Evolutionary conservation across 768 basidiomycete genomes (phyloP).

Genomic region (Termitomyces sp.): DNA sequence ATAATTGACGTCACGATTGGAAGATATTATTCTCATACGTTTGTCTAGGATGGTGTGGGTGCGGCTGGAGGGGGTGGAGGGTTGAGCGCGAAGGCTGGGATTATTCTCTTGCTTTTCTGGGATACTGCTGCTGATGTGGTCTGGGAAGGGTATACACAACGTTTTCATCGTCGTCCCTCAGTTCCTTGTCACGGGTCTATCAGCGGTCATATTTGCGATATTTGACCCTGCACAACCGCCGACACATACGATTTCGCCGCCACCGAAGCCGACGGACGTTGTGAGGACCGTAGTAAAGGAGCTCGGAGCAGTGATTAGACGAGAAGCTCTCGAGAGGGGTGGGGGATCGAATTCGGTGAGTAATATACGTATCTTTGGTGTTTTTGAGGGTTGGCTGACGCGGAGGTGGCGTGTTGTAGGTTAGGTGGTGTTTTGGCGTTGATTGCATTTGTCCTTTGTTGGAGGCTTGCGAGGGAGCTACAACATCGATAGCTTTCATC

Average conservation of each 20-base stretch:
- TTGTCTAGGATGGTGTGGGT: too few species aligned
- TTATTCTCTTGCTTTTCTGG: too few species aligned
- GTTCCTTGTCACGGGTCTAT: slow-evolving; percentile 85
- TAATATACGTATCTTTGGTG: background rate
- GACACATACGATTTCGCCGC: slow-evolving; percentile 2
- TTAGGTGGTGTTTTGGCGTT: slow-evolving; percentile 56
- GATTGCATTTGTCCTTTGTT: slow-evolving; percentile 54
- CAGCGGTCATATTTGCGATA: slow-evolving; percentile 83
- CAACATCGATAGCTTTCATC: slow-evolving; percentile 33
- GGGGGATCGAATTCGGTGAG: slow-evolving; percentile 68
- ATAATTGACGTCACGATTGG: slow-evolving; percentile 80
- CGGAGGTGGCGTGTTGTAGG: slow-evolving; percentile 32
- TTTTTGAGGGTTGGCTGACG: background rate
- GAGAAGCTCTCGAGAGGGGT: slow-evolving; percentile 18
- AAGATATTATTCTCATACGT: too few species aligned
- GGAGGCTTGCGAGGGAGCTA: slow-evolving; percentile 54
- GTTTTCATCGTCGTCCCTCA: slow-evolving; percentile 93
- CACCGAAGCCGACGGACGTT: slow-evolving; percentile 12
- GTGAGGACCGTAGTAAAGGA: background rate
- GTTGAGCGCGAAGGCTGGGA: slow-evolving; percentile 82
- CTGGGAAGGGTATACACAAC: slow-evolving; percentile 94
- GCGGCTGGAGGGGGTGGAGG: slow-evolving; percentile 13
- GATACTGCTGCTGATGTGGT: background rate
- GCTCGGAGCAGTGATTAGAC: slow-evolving; percentile 10
- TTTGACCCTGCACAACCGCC: slow-evolving; percentile 62